Base-by-base conservation (phyloP, 345 rosid genomes). In the Camelina sativa region DNA sequence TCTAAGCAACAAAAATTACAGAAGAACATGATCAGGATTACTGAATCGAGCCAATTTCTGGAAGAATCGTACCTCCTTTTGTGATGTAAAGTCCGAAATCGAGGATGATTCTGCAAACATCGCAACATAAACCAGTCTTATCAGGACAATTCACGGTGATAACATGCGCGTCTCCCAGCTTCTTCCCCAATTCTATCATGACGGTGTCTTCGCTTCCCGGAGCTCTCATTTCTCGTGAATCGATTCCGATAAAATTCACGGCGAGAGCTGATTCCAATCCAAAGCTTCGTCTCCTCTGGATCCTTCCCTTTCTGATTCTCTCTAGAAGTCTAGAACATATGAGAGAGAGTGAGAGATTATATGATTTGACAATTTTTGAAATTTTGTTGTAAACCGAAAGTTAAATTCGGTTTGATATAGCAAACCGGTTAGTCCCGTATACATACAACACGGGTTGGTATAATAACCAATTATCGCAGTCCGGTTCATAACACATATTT, bases 141-240 rank as follows among this genome's bases (percentile, higher is more conserved):
- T 89, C 92, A 0, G 96, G 93, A 74, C 96, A 93, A 78, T 93
- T 93, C 12, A 89, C 93, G 25, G 96, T 91, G 46, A 93, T 69
- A 38, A 89, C 84, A 80, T 71, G 81, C 11, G 98, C 85, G 4
- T 93, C 95, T 11, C 88, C 92, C 0, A 80, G 76, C 44, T 80
- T 84, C 73, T 83, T 85, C 34, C 90, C 88, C 68, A 82, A 80
- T 81, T 87, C 76, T 71, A 92, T 86, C 63, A 85, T n/a, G 19
- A 92, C 90, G 41, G 71, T 69, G 78, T 92, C 93, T 76, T 65
- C 70, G 46, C 83, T 85, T 75, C 74, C 75, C 28, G 85, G 82
- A 51, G 81, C 75, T 65, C 85, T 84, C 93, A 88, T 88, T 23
- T 61, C 71, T 65, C n/a, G 5, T 51, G 47, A 15, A 48, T 17